Evolutionary conservation across 1,284 basidiomycete species (phyloP).

Genomic region (Ustanciosporium gigantosporum): DNA sequence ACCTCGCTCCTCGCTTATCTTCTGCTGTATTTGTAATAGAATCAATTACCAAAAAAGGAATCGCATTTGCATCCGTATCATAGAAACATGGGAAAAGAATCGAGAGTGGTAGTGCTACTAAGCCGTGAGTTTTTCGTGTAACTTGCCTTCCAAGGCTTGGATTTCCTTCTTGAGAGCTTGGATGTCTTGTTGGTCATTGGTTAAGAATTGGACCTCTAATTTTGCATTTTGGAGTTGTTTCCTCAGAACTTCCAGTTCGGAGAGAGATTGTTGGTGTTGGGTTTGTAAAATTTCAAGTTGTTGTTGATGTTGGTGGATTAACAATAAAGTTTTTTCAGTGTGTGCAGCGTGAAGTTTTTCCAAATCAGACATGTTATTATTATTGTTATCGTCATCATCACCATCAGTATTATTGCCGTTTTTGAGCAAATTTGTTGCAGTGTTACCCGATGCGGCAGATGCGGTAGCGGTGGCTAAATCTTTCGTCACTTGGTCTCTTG

Average conservation of each 20-base stretch:
- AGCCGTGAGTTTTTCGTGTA: no score
- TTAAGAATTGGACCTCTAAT: conserved; percentile 31
- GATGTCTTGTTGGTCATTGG: conserved; percentile 20
- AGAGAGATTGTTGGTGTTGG: conserved; percentile 12
- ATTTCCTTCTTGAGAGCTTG: conserved; percentile 34
- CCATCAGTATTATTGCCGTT: background rate
- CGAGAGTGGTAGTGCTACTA: no score
- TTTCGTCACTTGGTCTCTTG: conserved; percentile 21
- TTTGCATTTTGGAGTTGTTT: conserved; percentile 39
- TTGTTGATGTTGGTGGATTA: conserved; percentile 31
- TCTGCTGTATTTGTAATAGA: no score
- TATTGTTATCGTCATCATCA: conserved; percentile 18
- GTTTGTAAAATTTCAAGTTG: conserved; percentile 14
- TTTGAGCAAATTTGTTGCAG: background rate
- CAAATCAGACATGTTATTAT: conserved; percentile 30
- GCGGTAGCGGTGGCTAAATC: conserved; percentile 20
- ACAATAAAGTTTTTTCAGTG: conserved; percentile 31
- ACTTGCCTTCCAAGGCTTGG: conserved; percentile 18
- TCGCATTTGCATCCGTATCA: no score
- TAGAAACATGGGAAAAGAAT: no score
- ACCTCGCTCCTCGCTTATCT: no score
- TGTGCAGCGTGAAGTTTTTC: conserved; percentile 40
- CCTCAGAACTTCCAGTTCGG: conserved; percentile 14
- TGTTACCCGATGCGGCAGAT: conserved; percentile 17
- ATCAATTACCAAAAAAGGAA: no score